Evolutionary conservation across 495 filamentous ascomycete species (phyloP).

Genomic region (Neurospora hispaniola): DNA sequence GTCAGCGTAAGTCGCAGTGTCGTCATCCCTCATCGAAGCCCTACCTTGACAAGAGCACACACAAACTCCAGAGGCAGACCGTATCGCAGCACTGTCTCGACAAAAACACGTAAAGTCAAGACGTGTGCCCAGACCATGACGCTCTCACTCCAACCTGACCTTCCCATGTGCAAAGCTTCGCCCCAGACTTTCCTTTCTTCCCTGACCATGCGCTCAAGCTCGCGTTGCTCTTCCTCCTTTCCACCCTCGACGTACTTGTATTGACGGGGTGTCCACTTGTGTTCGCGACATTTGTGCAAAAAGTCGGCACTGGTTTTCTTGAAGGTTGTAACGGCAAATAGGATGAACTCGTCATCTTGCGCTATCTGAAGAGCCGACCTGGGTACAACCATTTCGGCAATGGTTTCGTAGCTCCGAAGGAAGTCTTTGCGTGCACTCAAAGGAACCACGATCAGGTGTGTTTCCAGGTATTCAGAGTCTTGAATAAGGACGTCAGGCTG

Average conservation of each 20-base stretch:
- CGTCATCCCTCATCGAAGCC: constrained; percentile 11
- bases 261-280: constrained; percentile 87
- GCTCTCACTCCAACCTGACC: constrained; percentile 84
- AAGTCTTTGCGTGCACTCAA: constrained; percentile 71
- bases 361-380: constrained; percentile 69
- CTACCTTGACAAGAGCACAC: constrained; percentile 71
- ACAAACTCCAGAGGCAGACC: constrained; percentile 84
- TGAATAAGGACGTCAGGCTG: constrained; percentile 67
- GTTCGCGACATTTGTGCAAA: constrained; percentile 75
- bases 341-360: constrained; percentile 74
- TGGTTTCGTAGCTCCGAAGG: constrained; percentile 75
- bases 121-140: constrained; percentile 95
- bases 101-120: constrained; percentile 83
- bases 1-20: constrained; percentile 10
- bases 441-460: constrained; percentile 84
- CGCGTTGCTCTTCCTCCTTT: constrained; percentile 73
- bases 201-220: constrained; percentile 65
- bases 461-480: constrained; percentile 93
- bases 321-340: constrained; percentile 85
- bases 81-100: constrained; percentile 92
- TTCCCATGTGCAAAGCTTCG: constrained; percentile 74
- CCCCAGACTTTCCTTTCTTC: constrained; percentile 84
- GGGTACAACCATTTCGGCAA: constrained; percentile 75
- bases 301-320: constrained; percentile 85
- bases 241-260: constrained; percentile 88